Percentiles rank a stretch among this genome's conserved stretches.
Conservation (phyloP, 352 stramenopile genomes). For the Phytophthora syringae region DNA sequence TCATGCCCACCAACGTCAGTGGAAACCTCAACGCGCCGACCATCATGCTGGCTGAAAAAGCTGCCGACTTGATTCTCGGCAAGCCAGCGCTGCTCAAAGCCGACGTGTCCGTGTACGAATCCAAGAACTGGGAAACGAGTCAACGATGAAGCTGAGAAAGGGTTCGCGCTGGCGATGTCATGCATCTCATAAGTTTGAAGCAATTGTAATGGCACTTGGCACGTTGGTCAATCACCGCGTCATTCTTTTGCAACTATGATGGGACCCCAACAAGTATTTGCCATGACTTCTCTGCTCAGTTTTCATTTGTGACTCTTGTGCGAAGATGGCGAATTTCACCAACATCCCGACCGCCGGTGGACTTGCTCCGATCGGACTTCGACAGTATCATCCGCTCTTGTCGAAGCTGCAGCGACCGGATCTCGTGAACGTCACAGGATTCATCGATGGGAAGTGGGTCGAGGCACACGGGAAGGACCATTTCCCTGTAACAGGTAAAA, state of each 20-base stretch:
- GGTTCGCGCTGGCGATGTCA: too few species aligned
- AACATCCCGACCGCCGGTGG: conserved; percentile 7
- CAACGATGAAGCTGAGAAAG: too few species aligned
- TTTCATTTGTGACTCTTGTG: conserved; percentile 9
- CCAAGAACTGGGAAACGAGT: conserved; percentile 65
- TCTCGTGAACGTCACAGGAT: conserved; percentile 69
- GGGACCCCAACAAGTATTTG: too few species aligned
- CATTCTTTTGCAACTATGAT: too few species aligned
- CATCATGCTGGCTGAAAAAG: conserved; percentile 93
- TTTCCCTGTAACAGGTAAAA: conserved; percentile 65
- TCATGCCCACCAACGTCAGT: conserved; percentile 94
- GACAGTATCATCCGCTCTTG: conserved; percentile 43
- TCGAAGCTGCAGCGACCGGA: conserved; percentile 59
- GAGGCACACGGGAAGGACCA: conserved; percentile 45
- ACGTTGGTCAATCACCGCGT: too few species aligned
- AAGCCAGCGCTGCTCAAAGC: conserved; percentile 62
- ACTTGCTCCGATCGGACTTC: conserved; percentile 15
- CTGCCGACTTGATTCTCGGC: conserved; percentile 89
- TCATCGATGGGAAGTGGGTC: conserved; percentile 75
- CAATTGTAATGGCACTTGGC: too few species aligned
- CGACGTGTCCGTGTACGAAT: conserved; percentile 61
- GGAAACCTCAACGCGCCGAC: conserved; percentile 94
- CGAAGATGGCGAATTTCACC: conserved; percentile 25
- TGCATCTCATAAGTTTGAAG: too few species aligned
- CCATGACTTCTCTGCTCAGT: too few species aligned